Conservation (phyloP, 225 moss, liverwort and hornwort genomes). For the Neckera pumila region DNA sequence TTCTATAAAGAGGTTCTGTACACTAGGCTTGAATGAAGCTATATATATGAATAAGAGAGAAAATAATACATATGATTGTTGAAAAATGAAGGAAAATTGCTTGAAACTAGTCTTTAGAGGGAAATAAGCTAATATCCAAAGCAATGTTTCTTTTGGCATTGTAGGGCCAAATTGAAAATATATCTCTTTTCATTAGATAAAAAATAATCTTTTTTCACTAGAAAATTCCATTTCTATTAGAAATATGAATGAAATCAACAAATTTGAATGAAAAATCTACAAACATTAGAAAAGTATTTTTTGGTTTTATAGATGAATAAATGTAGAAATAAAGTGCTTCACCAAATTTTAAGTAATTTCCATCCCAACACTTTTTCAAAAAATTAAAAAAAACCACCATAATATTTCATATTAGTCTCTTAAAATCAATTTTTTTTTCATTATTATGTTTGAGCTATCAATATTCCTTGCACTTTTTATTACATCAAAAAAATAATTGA, state of each 20-base stretch:
- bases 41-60: not conserved
- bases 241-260: too few relatives aligned
- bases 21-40: rapidly evolving
- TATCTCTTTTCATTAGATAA: not conserved
- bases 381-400: too few relatives aligned
- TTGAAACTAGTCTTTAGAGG: not conserved
- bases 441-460: too few relatives aligned
- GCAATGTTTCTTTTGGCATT: rapidly evolving
- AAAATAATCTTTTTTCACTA: not conserved
- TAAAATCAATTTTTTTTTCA: too few relatives aligned
- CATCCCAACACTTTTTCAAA: too few relatives aligned
- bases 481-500: too few relatives aligned
- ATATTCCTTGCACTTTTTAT: too few relatives aligned
- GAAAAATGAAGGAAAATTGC: not conserved
- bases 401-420: too few relatives aligned
- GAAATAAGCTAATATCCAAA: not conserved
- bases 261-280: not conserved
- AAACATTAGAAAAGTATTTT: rapidly evolving
- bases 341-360: not conserved
- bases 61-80: not conserved
- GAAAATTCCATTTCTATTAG: not conserved
- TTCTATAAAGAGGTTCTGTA: too few relatives aligned
- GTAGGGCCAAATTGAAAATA: not conserved
- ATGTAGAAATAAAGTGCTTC: not conserved
- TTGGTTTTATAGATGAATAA: not conserved